phyloP scores from a whole-genome alignment of 371 early-diverging fungal genomes.

The Zychaea mexicana region DNA sequence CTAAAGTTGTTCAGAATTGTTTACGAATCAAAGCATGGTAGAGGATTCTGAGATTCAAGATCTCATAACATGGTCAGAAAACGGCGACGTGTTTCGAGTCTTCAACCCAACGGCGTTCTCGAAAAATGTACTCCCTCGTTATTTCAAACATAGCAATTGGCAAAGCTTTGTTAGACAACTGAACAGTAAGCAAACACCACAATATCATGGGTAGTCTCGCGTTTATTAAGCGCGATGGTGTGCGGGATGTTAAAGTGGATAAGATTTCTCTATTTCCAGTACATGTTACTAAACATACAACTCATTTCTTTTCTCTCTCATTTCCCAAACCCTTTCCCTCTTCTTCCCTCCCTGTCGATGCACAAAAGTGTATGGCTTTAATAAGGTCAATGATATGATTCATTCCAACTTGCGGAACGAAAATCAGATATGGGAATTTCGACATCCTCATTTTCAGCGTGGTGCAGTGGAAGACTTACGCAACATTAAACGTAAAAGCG shows the following conservation, averaged over 20 bases:
- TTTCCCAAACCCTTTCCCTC: too few species aligned
- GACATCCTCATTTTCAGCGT: constrained; percentile 66
- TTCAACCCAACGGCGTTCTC: constrained; percentile 61
- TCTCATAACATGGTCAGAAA: constrained; percentile 65
- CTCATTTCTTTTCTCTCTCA: too few species aligned
- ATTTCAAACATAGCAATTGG: constrained; percentile 89
- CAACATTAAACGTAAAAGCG: constrained; percentile 66
- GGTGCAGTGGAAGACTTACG: constrained; percentile 61
- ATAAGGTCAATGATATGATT: constrained; percentile 68
- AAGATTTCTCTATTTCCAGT: too few species aligned
- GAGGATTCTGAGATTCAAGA: constrained; percentile 60
- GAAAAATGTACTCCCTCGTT: constrained; percentile 65
- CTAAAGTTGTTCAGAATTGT: neutral
- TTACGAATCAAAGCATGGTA: constrained; percentile 44
- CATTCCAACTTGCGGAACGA: constrained; percentile 60
- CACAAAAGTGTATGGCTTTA: constrained; percentile 55
- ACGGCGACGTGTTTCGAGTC: constrained; percentile 70
- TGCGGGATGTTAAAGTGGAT: too few species aligned
- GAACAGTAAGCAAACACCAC: constrained; percentile 71
- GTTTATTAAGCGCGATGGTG: neutral
- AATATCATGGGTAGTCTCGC: too few species aligned
- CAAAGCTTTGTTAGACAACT: constrained; percentile 87
- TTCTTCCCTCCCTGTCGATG: neutral
- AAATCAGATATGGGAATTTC: constrained; percentile 73
- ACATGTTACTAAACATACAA: too few species aligned